A percentile compares a stretch with the other conserved stretches of the same genome.
These are phyloP conservation scores for Aureobasidium leucospermi DNA, from an alignment of 2,329 filamentous ascomycete species.

Conservation along the genomic window DNA sequence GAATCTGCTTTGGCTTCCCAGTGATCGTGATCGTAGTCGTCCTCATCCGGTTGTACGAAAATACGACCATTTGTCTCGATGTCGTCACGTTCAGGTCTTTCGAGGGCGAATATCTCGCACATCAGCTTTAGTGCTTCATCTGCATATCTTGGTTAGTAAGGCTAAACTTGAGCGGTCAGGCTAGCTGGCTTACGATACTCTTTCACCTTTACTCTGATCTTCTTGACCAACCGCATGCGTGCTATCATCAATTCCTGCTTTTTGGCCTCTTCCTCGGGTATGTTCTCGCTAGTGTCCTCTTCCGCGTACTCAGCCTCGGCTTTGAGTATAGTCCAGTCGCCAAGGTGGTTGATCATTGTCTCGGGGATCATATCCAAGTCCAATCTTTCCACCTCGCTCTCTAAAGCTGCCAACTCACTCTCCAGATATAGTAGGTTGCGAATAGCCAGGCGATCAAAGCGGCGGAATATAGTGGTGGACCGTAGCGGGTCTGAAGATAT, in stretches of 20 bases:
- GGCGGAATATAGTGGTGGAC: constrained; percentile 5
- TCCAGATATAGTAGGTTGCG: constrained; percentile 13
- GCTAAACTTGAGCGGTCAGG: no score
- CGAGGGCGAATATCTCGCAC: not conserved
- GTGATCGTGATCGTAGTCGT: not conserved
- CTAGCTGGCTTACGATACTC: constrained; percentile 4
- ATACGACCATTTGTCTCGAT: constrained; percentile 3
- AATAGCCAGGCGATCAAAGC: constrained; percentile 3
- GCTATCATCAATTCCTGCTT: constrained; percentile 9
- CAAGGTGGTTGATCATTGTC: not conserved
- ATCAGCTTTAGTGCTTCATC: constrained; percentile 9
- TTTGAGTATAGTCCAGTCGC: not conserved
- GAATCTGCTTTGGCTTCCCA: not conserved
- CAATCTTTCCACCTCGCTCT: constrained; percentile 4
- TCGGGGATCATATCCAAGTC: not conserved
- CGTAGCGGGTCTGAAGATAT: constrained; percentile 1
- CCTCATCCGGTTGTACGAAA: not conserved
- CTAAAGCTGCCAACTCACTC: constrained; percentile 8
- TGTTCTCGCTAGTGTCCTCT: not conserved
- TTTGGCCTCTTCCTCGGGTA: not conserved
- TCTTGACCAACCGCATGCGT: not conserved
- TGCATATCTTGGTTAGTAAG: not conserved
- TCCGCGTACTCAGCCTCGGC: not conserved
- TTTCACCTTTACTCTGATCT: constrained; percentile 7
- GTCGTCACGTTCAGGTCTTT: not conserved